Conservation (phyloP, 805 yeast species). For the Metschnikowia baotianmanensis region DNA sequence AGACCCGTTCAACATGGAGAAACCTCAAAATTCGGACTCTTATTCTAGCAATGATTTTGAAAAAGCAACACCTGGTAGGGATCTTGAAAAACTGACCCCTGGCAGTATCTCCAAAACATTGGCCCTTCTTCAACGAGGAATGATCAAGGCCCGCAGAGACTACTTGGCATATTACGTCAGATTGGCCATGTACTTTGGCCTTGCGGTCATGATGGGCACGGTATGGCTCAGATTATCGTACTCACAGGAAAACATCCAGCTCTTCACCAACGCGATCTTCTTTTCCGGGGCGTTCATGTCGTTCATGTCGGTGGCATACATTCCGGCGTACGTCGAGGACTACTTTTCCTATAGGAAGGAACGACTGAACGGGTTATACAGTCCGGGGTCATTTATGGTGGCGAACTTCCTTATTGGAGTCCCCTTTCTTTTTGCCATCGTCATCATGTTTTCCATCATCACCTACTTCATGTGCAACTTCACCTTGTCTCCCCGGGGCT, state of each 20-base stretch:
- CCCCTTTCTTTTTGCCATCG: slow-evolving; percentile 35
- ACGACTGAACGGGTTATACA: slow-evolving; percentile 36
- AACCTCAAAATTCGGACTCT: no score
- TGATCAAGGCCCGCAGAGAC: slow-evolving; percentile 35
- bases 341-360: slow-evolving; percentile 29
- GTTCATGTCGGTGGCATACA: slow-evolving; percentile 43
- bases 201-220: slow-evolving; percentile 43
- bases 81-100: no score
- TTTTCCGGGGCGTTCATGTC: slow-evolving; percentile 46
- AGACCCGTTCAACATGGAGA: no score
- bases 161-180: slow-evolving; percentile 37
- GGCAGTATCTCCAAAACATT: slow-evolving; percentile 10
- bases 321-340: slow-evolving; percentile 40
- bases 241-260: slow-evolving; percentile 25
- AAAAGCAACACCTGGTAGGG: no score
- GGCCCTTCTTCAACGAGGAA: slow-evolving; percentile 24
- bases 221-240: slow-evolving; percentile 31
- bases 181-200: slow-evolving; percentile 36
- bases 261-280: slow-evolving; percentile 33
- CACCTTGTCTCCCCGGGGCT: slow-evolving; percentile 26
- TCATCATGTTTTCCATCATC: slow-evolving; percentile 30
- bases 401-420: slow-evolving; percentile 36
- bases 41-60: no score
- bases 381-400: slow-evolving; percentile 33
- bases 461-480: slow-evolving; percentile 37